A percentile compares a stretch with the other conserved stretches of the same genome.
Evolutionary conservation across 371 early-diverging fungal genomes (phyloP).

Genomic region (Apophysomyces elegans): DNA sequence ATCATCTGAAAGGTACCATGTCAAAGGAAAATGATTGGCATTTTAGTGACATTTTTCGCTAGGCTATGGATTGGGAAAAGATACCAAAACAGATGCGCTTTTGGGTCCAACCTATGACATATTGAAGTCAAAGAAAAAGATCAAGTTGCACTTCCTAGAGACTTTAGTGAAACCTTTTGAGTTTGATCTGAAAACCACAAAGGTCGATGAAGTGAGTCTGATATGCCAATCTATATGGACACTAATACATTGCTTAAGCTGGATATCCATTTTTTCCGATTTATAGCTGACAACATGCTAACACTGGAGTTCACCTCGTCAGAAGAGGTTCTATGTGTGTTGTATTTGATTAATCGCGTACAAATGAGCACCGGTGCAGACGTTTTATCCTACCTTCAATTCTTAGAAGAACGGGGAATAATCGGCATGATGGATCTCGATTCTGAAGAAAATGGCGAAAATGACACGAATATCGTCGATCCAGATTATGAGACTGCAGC

Average conservation of each 20-base stretch:
- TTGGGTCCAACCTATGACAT: constrained; percentile 72
- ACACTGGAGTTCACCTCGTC: constrained; percentile 71
- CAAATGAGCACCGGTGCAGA: constrained; percentile 73
- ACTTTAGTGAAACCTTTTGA: constrained; percentile 74
- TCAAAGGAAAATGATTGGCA: not conserved
- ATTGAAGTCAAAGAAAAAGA: constrained; percentile 66
- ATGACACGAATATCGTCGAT: not conserved
- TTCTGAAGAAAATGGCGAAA: constrained; percentile 1
- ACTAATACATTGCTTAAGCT: constrained; percentile 25
- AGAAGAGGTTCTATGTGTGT: constrained; percentile 81
- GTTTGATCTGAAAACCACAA: constrained; percentile 45
- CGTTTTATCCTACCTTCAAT: constrained; percentile 51
- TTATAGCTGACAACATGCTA: constrained; percentile 82
- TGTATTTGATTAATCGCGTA: constrained; percentile 70
- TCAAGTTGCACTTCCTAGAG: constrained; percentile 74
- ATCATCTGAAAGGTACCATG: constrained; percentile 35
- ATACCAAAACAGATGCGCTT: constrained; percentile 61
- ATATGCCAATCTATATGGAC: not conserved
- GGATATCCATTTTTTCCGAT: constrained; percentile 67
- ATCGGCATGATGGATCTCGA: constrained; percentile 16
- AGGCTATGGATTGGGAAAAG: constrained; percentile 56
- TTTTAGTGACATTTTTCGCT: constrained; percentile 9
- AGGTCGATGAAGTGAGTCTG: constrained; percentile 19
- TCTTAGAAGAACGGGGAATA: constrained; percentile 25
- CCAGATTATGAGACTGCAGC: constrained; percentile 30